Base-by-base conservation (phyloP, 148 eudicot species). In the Limonium bicolor region DNA sequence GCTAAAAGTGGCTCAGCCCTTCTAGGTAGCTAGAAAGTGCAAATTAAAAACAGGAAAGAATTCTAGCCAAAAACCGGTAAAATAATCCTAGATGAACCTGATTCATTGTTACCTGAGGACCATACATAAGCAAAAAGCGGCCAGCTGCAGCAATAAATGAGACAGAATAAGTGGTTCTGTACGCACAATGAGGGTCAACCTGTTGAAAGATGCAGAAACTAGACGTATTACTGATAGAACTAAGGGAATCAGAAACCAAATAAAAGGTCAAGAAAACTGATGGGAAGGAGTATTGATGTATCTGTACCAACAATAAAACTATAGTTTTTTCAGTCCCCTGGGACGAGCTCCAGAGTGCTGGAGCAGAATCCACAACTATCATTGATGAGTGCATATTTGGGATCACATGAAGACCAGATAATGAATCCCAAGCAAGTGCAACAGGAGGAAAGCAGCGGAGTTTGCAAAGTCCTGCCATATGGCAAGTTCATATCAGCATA, bases 101-200 rank as follows among this genome's bases (percentile, higher is more conserved):
- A n/a, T 41, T 27, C 13, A 41, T 26, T 38, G 46, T 70, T 63
- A 90, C 99, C 99, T 90, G 76, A 16, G 82, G 56, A 53, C 57
- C 49, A 61, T 84, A 90, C 55, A 85, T 44, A 65, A 90, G 84
- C 62, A 80, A 44, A 65, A 90, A 90, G 75, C 99, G 72, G 40
- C 72, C 66, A 18, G 85, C 80, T 55, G 93, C 71, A 16, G 87
- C 77, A 49, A 73, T 56, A 30, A 67, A 11, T 41, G 93, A 78
- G 48, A 73, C 76, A 46, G 76, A 40, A 54, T 72, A 54, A 54
- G 76, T 81, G 18, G 63, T 66, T 71, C 54, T 67, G 50, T 80
- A 90, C 4, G 99, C 82, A 64, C 99, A 90, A 60, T 90, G 99
- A 4, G 99, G 99, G 45, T 90, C 99, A 39, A 71, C 79, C 99